A percentile compares a stretch with the other conserved stretches of the same genome.
These are phyloP conservation scores for Typha latifolia DNA, from an alignment of 176 grass and related monocot genomes.

Conservation along the genomic window DNA sequence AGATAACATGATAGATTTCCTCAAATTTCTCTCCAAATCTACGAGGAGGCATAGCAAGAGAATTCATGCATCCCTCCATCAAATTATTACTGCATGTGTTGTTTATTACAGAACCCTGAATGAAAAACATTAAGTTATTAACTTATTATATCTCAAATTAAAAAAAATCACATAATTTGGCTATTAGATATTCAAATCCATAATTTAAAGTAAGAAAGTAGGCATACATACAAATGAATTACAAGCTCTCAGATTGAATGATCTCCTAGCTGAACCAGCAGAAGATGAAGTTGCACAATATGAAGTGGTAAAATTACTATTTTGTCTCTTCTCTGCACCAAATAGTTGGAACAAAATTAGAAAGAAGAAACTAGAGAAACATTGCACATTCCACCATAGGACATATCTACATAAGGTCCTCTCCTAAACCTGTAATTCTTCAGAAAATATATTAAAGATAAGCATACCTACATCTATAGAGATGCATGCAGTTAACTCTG, in stretches of 20 bases:
- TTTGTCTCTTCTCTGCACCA: conserved; percentile 22
- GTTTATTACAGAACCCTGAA: conserved; percentile 27
- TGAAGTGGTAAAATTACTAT: neutral
- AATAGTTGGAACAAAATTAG: conserved; percentile 14
- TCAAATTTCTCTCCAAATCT: conserved; percentile 49
- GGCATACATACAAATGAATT: conserved; percentile 35
- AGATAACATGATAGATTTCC: conserved; percentile 72
- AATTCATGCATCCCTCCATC: conserved; percentile 10
- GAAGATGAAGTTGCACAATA: conserved; percentile 19
- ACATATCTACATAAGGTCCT: neutral
- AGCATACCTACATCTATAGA: conserved; percentile 24
- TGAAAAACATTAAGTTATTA: conserved; percentile 19
- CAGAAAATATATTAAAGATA: conserved; percentile 19
- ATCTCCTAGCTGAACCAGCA: conserved; percentile 22
- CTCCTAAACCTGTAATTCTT: neutral
- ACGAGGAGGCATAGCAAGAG: conserved; percentile 72
- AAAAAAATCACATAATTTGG: neutral
- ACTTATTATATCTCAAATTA: neutral
- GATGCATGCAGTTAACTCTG: conserved; percentile 22
- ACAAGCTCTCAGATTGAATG: conserved; percentile 27
- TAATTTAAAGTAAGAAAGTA: neutral
- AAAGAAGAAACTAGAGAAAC: neutral
- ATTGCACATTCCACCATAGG: neutral
- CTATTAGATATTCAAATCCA: neutral
- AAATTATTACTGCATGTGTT: conserved; percentile 28